These are phyloP conservation scores for Globisporangium rhizosaccharum DNA, from an alignment of 352 stramenopile genomes.

Conservation along the genomic window DNA sequence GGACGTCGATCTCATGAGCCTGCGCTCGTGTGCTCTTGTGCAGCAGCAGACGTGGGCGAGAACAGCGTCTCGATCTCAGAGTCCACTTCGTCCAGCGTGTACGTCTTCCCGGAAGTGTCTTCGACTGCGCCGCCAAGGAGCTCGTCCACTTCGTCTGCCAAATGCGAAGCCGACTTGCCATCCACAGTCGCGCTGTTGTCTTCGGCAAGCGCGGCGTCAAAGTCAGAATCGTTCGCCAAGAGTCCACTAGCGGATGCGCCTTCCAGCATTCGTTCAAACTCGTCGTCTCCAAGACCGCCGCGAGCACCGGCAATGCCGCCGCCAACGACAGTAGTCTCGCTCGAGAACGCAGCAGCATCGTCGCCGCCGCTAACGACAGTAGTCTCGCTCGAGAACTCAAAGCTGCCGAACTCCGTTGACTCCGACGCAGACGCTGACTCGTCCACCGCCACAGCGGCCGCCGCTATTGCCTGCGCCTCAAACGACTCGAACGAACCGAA, in stretches of 20 bases:
- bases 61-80: slow-evolving; percentile 7
- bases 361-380: not conserved
- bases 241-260: not conserved
- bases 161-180: not conserved
- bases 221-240: not conserved
- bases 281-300: not conserved
- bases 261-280: slow-evolving; percentile 6
- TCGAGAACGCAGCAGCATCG: not conserved
- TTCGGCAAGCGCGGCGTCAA: not conserved
- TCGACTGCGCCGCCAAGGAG: slow-evolving; percentile 3
- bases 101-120: not conserved
- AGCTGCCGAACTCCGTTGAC: not conserved
- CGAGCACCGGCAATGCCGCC: not conserved
- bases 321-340: not conserved
- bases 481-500: not conserved
- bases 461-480: not conserved
- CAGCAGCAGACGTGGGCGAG: slow-evolving; percentile 1
- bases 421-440: not conserved
- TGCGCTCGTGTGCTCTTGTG: not conserved
- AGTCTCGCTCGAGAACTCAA: not conserved
- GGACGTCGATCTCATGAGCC: no score
- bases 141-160: slow-evolving; percentile 6
- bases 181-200: not conserved
- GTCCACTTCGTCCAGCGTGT: slow-evolving; percentile 7
- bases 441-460: not conserved